Base-by-base conservation (phyloP, 2,329 filamentous ascomycete species). In the Talaromyces sp. region DNA sequence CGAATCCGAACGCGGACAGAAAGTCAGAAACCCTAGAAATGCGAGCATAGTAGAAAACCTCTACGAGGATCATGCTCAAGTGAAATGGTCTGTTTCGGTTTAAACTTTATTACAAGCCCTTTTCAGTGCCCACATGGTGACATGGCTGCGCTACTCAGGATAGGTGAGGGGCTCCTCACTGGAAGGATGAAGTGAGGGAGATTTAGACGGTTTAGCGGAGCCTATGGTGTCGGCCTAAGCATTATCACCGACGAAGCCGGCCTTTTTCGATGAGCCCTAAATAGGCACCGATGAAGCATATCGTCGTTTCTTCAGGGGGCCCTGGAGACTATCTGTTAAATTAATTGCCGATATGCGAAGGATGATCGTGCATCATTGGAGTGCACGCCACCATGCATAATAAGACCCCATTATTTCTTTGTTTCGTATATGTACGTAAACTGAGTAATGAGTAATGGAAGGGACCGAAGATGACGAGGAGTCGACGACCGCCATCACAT, bases 301-400 rank as follows among this genome's bases (percentile, higher is more conserved):
- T 57, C 7, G 37, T 42, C 7, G 25, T 28, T 31, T 42, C 21
- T 57, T 57, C 35, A 42, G 21, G 35, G 4, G 18, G 54, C 23
- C n/a, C 23, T 21, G 11, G 12, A 11, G n/a, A 42, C 21, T 40
- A 21, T 18, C 40, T 57, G 40, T 25, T 16, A 12, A 39, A 42
- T 57, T 39, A 57, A 57, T 14, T 57, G 23, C 54, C 54, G 54
- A 40, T 21, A 57, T 40, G 37, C 37, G 54, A 39, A n/a, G 37
- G 35, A 42, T 21, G 54, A 57, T 18, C 54, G 54, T 40, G 54
- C 31, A 23, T 28, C 21, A 37, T 28, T 56, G 40, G n/a, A 57
- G 54, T 39, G 14, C 54, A 37, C 54, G 54, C 54, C 54, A 57
- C 54, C 54, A 57, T 42, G 54, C 54, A 57, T 57, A 42, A 39